Evolutionary conservation across 768 basidiomycete genomes (phyloP).

Genomic region (Cyathus striatus): DNA sequence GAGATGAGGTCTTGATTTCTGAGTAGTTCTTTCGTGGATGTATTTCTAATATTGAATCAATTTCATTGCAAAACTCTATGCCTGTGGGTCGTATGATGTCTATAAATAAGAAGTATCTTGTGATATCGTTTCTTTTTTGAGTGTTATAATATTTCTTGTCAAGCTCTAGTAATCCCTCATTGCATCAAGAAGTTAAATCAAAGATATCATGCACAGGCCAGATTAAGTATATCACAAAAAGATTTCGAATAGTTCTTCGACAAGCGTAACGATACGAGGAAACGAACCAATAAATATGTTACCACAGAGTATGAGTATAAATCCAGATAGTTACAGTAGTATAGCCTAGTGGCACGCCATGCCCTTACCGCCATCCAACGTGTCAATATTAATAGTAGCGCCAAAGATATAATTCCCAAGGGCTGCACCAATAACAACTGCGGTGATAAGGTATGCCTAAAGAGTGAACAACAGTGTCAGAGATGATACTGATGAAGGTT

Average conservation of each 20-base stretch:
- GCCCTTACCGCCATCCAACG: conserved; percentile 51
- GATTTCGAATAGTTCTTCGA: too few relatives aligned
- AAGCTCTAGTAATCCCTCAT: too few relatives aligned
- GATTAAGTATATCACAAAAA: too few relatives aligned
- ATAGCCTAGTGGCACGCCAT: conserved; percentile 70
- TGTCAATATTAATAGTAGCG: conserved; percentile 56
- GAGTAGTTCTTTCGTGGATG: conserved; percentile 13
- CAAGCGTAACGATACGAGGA: too few relatives aligned
- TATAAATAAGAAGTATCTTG: too few relatives aligned
- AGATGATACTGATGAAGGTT: conserved; percentile 1
- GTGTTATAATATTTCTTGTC: too few relatives aligned
- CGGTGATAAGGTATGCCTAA: conserved; percentile 81
- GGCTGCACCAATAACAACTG: conserved; percentile 79
- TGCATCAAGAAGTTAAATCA: too few relatives aligned
- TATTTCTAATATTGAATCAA: conserved; percentile 16
- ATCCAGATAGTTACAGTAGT: too few relatives aligned
- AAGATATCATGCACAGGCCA: too few relatives aligned
- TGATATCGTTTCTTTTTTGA: too few relatives aligned
- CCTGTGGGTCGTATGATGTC: background rate
- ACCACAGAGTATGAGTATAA: background rate
- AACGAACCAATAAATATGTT: too few relatives aligned
- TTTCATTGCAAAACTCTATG: conserved; percentile 3
- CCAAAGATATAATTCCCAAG: conserved; percentile 80
- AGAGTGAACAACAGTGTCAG: background rate
- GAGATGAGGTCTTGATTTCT: conserved; percentile 70